Evolutionary conservation across 2,329 filamentous ascomycete species (phyloP), one percentile per base, ranked within the genome.

Genomic region (Ophiocordyceps robertsii): DNA sequence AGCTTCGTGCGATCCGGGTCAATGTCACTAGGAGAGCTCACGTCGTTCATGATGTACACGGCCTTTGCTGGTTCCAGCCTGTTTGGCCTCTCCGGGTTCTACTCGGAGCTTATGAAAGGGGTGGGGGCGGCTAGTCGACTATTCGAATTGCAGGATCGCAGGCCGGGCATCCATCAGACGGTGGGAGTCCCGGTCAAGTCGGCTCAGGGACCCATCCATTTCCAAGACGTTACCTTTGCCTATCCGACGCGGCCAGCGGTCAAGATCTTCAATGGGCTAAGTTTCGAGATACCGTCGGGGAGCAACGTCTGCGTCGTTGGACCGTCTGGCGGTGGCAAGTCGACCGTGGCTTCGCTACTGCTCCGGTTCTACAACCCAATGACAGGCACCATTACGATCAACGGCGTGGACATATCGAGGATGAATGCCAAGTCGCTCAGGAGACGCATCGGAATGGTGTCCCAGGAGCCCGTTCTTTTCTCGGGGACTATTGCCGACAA

Each of bases 101-200:
- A 95, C 63, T 95, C 89, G 0, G 92, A 98, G 59, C 72, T 98
- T 47, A 98, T 98, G 92, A 98, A 98, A 63, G 93, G 93, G 36
- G 90, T 95, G 4, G 92, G 93, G 54, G 92, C 92, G 36, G 92
- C 92, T n/a, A 94, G 84, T 55, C 83, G 92, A 46, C 71, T 98
- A 1, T 98, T 98, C 56, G 92, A 98, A 58, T 74, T 98, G 6
- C 89, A 96, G 59, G 92, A 98, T 60, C 81, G 92, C 48, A 70
- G 85, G 45, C 84, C 89, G 0, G 82, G 80, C 3, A 93, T 96
- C 47, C 82, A 82, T n/a, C 79, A 89, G 17, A 98, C 93, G 0
- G 79, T 82, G 41, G 92, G 92, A 48, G 58, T 71, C 29, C 82
- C 78, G 46, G 88, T 98, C 29, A 73, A 69, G 43, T 94, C 87